These are phyloP conservation scores for Cyphellophora europaea DNA, from an alignment of 2,329 filamentous ascomycete genomes.

Conservation along the genomic window DNA sequence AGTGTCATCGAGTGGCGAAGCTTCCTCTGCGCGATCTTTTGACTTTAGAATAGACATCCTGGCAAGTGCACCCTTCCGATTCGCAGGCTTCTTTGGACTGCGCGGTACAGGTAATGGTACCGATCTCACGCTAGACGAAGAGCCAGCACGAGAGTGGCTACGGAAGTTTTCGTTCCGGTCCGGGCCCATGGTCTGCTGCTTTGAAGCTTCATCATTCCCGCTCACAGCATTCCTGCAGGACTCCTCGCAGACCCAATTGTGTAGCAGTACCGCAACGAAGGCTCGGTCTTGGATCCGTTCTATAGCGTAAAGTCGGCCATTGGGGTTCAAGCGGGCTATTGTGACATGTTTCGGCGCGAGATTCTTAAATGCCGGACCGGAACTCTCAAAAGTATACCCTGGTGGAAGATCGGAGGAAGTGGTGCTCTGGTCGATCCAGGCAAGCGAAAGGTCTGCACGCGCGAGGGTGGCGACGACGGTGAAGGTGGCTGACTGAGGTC, in stretches of 20 bases:
- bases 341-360: constrained; percentile 13
- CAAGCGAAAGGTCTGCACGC: constrained; percentile 15
- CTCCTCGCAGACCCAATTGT: constrained; percentile 14
- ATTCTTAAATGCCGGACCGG: constrained; percentile 8
- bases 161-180: background rate
- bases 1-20: background rate
- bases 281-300: constrained; percentile 11
- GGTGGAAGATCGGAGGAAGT: constrained; percentile 1
- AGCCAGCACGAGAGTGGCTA: constrained; percentile 7
- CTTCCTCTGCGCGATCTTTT: background rate
- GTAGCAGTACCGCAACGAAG: constrained; percentile 11
- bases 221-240: constrained; percentile 13
- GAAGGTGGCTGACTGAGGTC: constrained; percentile 5
- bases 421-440: constrained; percentile 12
- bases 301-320: constrained; percentile 15
- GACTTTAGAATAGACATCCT: constrained; percentile 18
- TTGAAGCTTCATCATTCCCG: constrained; percentile 10
- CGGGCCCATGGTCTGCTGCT: constrained; percentile 8
- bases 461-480: constrained; percentile 13
- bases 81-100: constrained; percentile 15
- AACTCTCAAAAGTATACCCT: constrained; percentile 10
- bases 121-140: constrained; percentile 6
- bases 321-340: constrained; percentile 10
- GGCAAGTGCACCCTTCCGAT: constrained; percentile 16
- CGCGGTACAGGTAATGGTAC: constrained; percentile 6